A percentile compares a stretch with the other conserved stretches of the same genome.
These are phyloP conservation scores for Cicer judaicum DNA, from an alignment of 306 rosid species.

Conservation along the genomic window DNA sequence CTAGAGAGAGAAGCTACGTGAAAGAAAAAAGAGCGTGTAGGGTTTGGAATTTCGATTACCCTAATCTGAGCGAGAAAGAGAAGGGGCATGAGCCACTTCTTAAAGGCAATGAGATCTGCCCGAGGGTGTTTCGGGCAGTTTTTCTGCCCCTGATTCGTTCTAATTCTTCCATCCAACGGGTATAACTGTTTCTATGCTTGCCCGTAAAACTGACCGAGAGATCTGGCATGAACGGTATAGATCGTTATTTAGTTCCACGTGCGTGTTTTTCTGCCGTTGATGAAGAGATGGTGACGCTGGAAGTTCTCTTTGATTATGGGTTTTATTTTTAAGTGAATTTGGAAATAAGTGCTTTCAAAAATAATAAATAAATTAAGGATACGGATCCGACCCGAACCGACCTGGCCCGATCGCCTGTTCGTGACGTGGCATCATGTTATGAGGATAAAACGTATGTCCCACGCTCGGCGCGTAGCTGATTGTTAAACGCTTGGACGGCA, in stretches of 20 bases:
- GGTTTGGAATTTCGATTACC: constrained; percentile 64
- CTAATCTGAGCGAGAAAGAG: constrained; percentile 75
- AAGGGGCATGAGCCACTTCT: constrained; percentile 60
- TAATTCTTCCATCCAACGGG: constrained; percentile 45
- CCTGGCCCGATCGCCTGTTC: not conserved
- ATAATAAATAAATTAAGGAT: constrained; percentile 37
- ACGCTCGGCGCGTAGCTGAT: constrained; percentile 38
- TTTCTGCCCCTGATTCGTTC: constrained; percentile 10
- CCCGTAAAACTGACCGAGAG: constrained; percentile 54
- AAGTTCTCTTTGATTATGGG: constrained; percentile 44
- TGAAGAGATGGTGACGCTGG: constrained; percentile 21
- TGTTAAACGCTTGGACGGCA: constrained; percentile 5
- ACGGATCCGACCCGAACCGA: not conserved
- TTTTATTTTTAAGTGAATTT: constrained; percentile 55
- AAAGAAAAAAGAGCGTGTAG: constrained; percentile 22
- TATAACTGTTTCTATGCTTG: not conserved
- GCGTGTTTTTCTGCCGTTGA: constrained; percentile 29
- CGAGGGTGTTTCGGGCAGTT: constrained; percentile 59
- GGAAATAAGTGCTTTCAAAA: not conserved
- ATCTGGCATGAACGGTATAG: constrained; percentile 65
- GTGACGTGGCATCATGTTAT: constrained; percentile 52
- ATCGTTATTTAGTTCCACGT: constrained; percentile 36
- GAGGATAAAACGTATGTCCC: constrained; percentile 38
- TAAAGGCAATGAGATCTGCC: constrained; percentile 95
- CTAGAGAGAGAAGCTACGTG: not conserved